Percentiles rank a stretch among this genome's conserved stretches.
phyloP scores from a whole-genome alignment of 1,284 basidiomycete species.

The Erythrobasidium hasegawianum region DNA sequence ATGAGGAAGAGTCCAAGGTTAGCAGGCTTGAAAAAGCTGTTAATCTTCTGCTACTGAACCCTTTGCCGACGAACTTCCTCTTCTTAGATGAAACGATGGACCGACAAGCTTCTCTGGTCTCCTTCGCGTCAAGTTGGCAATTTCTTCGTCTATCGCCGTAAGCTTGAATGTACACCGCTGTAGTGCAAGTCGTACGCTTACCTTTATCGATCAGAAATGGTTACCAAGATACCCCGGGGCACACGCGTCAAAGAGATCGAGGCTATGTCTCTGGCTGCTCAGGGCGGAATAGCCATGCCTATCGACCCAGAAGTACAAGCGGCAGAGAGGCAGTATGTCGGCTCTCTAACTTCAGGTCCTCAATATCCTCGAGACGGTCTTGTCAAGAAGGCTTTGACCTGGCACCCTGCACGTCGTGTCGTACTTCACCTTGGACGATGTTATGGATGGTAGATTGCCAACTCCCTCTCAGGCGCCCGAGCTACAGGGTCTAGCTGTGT shows the following conservation, averaged over 20 bases:
- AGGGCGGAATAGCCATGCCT: neutral
- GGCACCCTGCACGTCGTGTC: constrained; percentile 3
- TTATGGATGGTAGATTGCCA: neutral
- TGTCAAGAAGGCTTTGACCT: constrained; percentile 4
- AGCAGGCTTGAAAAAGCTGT: no score
- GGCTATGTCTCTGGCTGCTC: constrained; percentile 22
- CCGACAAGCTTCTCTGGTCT: constrained; percentile 15
- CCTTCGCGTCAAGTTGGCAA: constrained; percentile 11
- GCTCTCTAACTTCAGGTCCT: neutral
- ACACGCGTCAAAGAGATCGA: neutral
- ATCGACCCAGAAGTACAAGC: neutral
- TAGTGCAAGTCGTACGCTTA: no score
- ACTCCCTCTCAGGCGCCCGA: neutral
- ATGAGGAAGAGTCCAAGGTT: neutral
- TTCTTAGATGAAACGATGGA: constrained; percentile 8
- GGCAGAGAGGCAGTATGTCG: constrained; percentile 4
- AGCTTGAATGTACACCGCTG: no score
- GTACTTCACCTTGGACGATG: constrained; percentile 10
- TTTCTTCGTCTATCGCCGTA: constrained; percentile 18
- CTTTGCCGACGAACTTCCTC: no score
- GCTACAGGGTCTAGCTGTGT: neutral
- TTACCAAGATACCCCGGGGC: neutral
- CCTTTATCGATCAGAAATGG: no score
- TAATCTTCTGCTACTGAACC: no score
- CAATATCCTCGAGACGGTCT: constrained; percentile 6